These are phyloP conservation scores for Trichoderma breve DNA, from an alignment of 2,329 filamentous ascomycete genomes.

Conservation along the genomic window DNA sequence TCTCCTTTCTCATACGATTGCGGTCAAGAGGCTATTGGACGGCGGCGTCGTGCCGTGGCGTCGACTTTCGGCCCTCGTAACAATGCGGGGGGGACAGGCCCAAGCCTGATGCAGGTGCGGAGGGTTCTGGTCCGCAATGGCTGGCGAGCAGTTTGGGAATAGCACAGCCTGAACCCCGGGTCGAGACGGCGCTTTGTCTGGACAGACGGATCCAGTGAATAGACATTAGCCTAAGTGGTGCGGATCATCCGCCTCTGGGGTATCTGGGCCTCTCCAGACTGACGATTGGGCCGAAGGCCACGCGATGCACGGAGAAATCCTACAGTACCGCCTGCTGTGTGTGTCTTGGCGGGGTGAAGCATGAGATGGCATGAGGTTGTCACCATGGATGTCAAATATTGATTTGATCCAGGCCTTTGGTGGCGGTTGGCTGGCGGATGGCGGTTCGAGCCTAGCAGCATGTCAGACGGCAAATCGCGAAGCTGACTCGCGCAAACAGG, in stretches of 20 bases:
- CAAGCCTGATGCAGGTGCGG: conserved; percentile 4
- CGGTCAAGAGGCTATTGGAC: conserved; percentile 6
- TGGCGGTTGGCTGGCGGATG: background rate
- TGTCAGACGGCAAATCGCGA: background rate
- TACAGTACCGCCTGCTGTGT: background rate
- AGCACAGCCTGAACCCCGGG: background rate
- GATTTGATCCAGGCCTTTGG: background rate
- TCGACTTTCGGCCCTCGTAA: conserved; percentile 5
- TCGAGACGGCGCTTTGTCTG: background rate
- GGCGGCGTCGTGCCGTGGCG: background rate
- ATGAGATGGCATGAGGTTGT: background rate
- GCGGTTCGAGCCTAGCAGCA: background rate
- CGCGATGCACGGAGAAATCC: conserved; percentile 18
- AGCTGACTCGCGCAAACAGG: background rate
- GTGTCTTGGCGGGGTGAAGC: background rate
- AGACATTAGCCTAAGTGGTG: conserved; percentile 18
- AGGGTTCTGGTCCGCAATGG: background rate
- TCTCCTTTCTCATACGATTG: background rate
- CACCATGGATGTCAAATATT: background rate
- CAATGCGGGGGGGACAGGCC: conserved; percentile 4
- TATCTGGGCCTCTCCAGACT: background rate
- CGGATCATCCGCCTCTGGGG: conserved; percentile 16
- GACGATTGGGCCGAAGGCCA: conserved; percentile 12
- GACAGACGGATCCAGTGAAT: conserved; percentile 7
- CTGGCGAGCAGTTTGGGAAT: background rate